Evolutionary conservation across 768 basidiomycete species (phyloP).

Genomic region (Symmetrospora coprosmae): DNA sequence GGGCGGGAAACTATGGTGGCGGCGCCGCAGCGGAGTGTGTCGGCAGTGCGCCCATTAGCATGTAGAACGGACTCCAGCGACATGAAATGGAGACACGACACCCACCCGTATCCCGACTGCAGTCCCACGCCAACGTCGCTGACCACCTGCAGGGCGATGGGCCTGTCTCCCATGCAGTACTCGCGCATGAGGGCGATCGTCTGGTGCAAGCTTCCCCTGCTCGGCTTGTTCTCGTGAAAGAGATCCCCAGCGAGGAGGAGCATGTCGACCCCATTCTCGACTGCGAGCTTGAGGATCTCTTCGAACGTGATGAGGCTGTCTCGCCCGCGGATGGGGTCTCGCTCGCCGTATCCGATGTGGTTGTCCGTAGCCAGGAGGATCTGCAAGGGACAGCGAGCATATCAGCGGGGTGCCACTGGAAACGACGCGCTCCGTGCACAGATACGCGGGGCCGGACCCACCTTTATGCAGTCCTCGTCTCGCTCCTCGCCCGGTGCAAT

Average conservation of each 20-base stretch:
- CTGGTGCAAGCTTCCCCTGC: conserved; percentile 73
- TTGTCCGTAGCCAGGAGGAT: conserved; percentile 33
- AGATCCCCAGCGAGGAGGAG: conserved; percentile 87
- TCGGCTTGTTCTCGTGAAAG: conserved; percentile 95
- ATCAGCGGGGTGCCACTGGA: not conserved
- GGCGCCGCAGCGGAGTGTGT: no score
- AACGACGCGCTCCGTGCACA: no score
- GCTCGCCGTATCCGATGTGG: conserved; percentile 69
- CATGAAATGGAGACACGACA: conserved; percentile 28
- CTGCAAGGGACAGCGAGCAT: conserved; percentile 4
- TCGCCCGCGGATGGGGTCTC: conserved; percentile 83
- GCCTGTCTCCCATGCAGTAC: conserved; percentile 73
- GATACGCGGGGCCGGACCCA: not conserved
- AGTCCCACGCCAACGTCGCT: conserved; percentile 88
- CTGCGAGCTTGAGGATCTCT: conserved; percentile 81
- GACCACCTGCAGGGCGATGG: conserved; percentile 76
- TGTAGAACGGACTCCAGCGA: not conserved
- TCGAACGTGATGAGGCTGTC: conserved; percentile 90
- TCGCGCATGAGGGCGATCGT: conserved; percentile 79
- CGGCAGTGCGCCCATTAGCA: not conserved
- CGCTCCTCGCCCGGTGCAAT: conserved; percentile 5
- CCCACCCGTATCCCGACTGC: conserved; percentile 63
- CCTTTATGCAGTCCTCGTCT: conserved; percentile 22
- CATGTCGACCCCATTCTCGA: conserved; percentile 85
- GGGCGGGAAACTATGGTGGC: conserved; percentile 62